Evolutionary conservation across 202 grass and related monocot species (phyloP).

Genomic region (Setaria italica): DNA sequence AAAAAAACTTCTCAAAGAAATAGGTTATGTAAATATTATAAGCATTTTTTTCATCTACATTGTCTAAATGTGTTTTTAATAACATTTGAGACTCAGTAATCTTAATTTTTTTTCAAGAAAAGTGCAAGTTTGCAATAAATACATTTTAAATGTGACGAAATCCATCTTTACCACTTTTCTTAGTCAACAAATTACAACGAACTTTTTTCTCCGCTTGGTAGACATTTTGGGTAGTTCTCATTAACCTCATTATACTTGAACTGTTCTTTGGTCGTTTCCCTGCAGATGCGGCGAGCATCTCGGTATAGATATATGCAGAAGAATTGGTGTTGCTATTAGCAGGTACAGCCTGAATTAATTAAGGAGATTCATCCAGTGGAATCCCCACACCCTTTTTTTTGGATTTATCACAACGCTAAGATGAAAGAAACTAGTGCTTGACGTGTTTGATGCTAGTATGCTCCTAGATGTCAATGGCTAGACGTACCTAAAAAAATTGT

Average conservation of each 20-base stretch:
- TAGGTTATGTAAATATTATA: background rate
- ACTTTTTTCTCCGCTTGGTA: background rate
- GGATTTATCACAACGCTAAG: too few species aligned
- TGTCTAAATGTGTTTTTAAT: background rate
- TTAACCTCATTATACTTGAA: background rate
- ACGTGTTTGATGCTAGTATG: background rate
- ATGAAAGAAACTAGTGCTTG: background rate
- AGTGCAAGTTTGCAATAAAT: background rate
- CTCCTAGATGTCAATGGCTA: background rate
- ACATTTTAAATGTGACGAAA: too few species aligned
- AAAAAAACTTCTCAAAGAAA: background rate
- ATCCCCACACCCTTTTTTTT: too few species aligned
- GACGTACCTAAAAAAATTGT: background rate
- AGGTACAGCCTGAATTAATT: background rate
- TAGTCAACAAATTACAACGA: background rate
- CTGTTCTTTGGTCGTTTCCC: background rate
- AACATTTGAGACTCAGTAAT: background rate
- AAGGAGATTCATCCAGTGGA: too few species aligned
- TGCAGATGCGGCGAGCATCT: constrained; percentile 23
- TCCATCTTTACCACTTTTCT: background rate
- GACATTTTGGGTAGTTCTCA: background rate
- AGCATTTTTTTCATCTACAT: background rate
- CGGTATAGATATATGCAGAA: background rate
- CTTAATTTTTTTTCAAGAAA: background rate
- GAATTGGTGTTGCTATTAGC: background rate